Evolutionary conservation across 2,329 filamentous ascomycete genomes (phyloP), one percentile per base, ranked within the genome.

Genomic region (Botrytis sinoallii): DNA sequence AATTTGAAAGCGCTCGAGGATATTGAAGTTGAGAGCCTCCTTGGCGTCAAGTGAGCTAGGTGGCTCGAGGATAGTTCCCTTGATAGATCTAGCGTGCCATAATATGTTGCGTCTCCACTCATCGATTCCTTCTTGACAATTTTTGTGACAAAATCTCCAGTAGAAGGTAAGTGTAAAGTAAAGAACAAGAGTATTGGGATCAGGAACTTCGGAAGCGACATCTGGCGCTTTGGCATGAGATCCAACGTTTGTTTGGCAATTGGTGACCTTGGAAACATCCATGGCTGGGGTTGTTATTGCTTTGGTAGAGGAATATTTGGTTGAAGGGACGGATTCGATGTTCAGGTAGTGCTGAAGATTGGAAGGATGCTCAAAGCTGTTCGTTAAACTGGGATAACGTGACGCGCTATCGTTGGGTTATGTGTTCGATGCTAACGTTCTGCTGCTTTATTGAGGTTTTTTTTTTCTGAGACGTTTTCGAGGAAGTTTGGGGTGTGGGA

Each of bases 281-380:
- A 52, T 52, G 48, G 25, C 12, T 52, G 2, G 3, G 3, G 7
- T 0, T 25, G 0, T 52, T 52, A 7, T n/a, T 14, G 12, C 0
- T n/a, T 52, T 52, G 12, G 5, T 1, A 16, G 2, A 52, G 10
- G 5, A 0, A n/a, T n/a, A n/a, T n/a, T 14, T 3, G 12, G 10
- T 52, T 52, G 10, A 22, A 52, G 46, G 5, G 44, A 12, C 25
- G 12, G 46, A 25, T 52, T n/a, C 14, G 46, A 52, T 1, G 4
- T n/a, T 52, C 1, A 7, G 14, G 25, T 14, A 52, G 48, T 52
- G 12, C 7, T 52, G 48, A 7, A 25, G 12, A 14, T n/a, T 52
- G 5, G 25, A n/a, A 52, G 22, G 12, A n/a, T n/a, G 25, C 1
- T 3, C 10, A 52, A 12, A n/a, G 25, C 25, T 14, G 12, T n/a